Percentiles rank a stretch among this genome's conserved stretches.
These are phyloP conservation scores for Fraxinus albicans DNA, from an alignment of 305 asterid genomes.

Conservation along the genomic window DNA sequence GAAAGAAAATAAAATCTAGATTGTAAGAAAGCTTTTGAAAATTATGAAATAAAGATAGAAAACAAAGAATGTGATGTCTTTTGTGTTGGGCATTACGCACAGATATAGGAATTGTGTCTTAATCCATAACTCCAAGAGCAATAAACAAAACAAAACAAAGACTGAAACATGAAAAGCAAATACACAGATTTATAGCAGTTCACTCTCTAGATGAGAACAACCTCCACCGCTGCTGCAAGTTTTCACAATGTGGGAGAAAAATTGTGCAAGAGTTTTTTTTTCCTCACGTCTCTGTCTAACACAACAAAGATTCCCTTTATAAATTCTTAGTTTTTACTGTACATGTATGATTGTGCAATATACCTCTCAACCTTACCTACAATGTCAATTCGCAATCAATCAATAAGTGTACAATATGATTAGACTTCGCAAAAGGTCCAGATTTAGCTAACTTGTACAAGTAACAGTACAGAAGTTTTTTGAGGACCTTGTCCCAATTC, in stretches of 20 bases:
- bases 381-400: background rate
- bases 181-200: background rate
- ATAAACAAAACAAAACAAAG: no score
- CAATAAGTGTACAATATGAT: background rate
- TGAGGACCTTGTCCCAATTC: slow-evolving; percentile 87
- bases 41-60: background rate
- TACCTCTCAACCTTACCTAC: background rate
- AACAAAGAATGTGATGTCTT: background rate
- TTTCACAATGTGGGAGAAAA: background rate
- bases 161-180: background rate
- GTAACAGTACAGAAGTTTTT: background rate
- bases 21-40: background rate
- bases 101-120: background rate
- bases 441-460: background rate
- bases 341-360: background rate
- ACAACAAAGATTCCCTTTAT: background rate
- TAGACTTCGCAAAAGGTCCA: background rate
- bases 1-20: background rate
- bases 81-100: background rate
- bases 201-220: background rate
- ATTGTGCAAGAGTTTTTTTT: background rate
- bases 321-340: background rate
- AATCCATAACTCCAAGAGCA: background rate
- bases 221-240: background rate
- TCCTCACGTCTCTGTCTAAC: background rate